Evolutionary conservation across 345 rosid genomes (phyloP).

Genomic region (Zanthoxylum bungeanum): DNA sequence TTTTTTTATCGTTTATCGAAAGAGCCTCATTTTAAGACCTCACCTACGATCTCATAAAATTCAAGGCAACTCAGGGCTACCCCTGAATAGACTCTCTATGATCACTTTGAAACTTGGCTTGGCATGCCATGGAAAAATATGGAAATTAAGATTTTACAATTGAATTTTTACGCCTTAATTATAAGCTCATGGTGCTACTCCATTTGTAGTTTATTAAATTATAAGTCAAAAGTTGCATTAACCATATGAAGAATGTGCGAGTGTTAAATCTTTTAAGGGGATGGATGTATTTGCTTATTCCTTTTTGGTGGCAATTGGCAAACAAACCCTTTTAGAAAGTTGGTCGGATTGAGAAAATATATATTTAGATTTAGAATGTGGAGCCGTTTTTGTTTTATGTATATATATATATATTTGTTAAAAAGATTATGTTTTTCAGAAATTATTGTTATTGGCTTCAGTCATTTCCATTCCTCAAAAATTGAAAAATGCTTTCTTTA

Average conservation of each 20-base stretch:
- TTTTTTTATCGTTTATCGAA: no score
- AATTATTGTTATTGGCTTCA: neutral
- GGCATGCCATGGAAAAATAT: neutral
- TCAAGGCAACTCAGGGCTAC: no score
- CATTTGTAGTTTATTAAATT: neutral
- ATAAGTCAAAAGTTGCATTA: neutral
- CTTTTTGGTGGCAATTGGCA: neutral
- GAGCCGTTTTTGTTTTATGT: no score
- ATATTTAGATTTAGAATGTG: no score
- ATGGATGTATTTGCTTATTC: neutral
- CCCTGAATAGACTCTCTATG: no score
- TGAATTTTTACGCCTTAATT: neutral
- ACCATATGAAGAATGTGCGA: neutral
- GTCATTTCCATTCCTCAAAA: neutral
- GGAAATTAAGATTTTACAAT: neutral
- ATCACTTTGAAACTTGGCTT: neutral
- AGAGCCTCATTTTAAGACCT: no score
- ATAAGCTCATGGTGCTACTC: neutral
- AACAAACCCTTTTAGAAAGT: neutral
- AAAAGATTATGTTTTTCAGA: no score
- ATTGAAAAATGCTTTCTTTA: neutral
- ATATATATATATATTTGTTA: no score
- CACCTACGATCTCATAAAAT: no score
- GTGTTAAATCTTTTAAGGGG: neutral
- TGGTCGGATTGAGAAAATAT: neutral